Conservation (phyloP, 805 yeast genomes). For the Saccharomyces cerevisiae region DNA sequence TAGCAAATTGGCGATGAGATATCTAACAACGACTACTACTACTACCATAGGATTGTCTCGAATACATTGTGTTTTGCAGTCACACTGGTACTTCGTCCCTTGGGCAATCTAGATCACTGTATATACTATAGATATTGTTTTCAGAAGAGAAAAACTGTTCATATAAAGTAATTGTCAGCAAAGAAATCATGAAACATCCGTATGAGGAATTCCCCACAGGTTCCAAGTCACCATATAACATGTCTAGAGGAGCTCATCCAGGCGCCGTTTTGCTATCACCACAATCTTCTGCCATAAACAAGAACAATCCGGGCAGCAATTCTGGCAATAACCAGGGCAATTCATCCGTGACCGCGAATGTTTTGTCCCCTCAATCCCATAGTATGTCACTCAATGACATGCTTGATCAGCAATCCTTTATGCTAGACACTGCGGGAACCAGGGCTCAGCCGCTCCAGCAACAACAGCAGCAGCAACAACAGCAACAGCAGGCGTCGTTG, state of each 20-base stretch:
- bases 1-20: neutral
- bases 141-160: neutral
- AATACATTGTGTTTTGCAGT: neutral
- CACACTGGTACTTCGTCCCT: neutral
- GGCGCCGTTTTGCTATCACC: constrained; percentile 36
- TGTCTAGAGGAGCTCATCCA: constrained; percentile 32
- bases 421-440: constrained; percentile 10
- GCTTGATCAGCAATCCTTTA: constrained; percentile 17
- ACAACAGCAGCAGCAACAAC: constrained; percentile 1
- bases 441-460: constrained; percentile 6
- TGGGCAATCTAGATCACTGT: neutral
- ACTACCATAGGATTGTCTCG: neutral
- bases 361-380: constrained; percentile 13
- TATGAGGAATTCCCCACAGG: constrained; percentile 21
- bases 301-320: constrained; percentile 1
- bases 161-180: neutral
- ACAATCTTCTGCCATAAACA: constrained; percentile 18
- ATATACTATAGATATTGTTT: neutral
- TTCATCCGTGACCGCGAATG: constrained; percentile 2
- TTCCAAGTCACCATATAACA: constrained; percentile 23
- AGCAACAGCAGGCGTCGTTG: neutral
- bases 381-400: constrained; percentile 17
- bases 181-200: constrained; percentile 9
- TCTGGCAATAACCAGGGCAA: constrained; percentile 1
- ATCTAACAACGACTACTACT: neutral